These are phyloP conservation scores for Solanum paucissectum DNA, from an alignment of 257 asterid genomes.

Conservation along the genomic window DNA sequence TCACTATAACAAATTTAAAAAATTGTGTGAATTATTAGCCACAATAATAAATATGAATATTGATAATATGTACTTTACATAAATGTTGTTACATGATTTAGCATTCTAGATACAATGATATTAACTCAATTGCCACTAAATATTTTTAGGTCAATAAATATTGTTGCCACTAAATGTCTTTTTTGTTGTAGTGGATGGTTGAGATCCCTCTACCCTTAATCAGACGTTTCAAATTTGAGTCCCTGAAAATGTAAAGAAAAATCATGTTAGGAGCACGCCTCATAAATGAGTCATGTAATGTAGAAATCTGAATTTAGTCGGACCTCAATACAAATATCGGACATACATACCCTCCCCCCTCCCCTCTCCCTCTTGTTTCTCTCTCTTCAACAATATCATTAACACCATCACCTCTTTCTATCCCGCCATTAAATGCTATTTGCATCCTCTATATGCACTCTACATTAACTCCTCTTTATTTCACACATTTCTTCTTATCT, in stretches of 20 bases:
- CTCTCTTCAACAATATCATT: constrained; percentile 41
- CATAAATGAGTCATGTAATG: neutral
- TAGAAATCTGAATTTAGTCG: neutral
- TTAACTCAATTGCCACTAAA: neutral
- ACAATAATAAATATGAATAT: neutral
- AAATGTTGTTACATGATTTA: neutral
- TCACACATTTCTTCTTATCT: neutral
- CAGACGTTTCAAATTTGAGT: rapidly evolving
- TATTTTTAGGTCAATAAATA: neutral
- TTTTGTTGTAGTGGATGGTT: neutral
- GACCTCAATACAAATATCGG: neutral
- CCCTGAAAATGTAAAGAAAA: no score
- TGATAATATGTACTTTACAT: neutral
- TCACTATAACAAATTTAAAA: no score
- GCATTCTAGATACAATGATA: neutral
- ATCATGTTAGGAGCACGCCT: neutral
- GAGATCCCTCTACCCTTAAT: neutral
- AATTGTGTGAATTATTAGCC: neutral
- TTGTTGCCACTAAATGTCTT: neutral
- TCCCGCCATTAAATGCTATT: constrained; percentile 66
- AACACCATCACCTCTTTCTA: constrained; percentile 13
- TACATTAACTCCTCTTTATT: constrained; percentile 55
- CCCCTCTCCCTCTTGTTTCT: constrained; percentile 12
- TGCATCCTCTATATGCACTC: constrained; percentile 65
- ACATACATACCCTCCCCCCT: constrained; percentile 4